Percentiles rank a stretch among this genome's conserved stretches.
phyloP scores from a whole-genome alignment of 2,329 filamentous ascomycete genomes.

The Xylariaceae sp. region DNA sequence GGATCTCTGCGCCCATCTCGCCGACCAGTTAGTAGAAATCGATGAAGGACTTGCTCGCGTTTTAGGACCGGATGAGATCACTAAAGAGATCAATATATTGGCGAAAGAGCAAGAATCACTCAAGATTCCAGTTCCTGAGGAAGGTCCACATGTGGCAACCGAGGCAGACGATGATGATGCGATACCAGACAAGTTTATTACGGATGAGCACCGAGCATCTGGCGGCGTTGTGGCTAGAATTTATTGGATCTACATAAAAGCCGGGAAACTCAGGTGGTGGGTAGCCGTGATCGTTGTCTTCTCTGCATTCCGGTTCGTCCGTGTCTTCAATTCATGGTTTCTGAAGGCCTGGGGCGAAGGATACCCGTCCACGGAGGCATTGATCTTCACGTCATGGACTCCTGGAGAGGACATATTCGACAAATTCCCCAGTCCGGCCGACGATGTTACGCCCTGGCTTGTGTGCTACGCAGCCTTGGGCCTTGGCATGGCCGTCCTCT shows the following conservation, averaged over 20 bases:
- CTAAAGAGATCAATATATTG: constrained; percentile 36
- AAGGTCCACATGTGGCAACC: constrained; percentile 27
- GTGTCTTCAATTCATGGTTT: constrained; percentile 70
- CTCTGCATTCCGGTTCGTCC: constrained; percentile 57
- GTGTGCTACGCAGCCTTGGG: constrained; percentile 65
- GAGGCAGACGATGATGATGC: constrained; percentile 46
- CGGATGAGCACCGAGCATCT: constrained; percentile 69
- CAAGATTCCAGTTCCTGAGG: constrained; percentile 28
- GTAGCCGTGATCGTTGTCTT: constrained; percentile 58
- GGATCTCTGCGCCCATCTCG: constrained; percentile 70
- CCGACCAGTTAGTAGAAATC: constrained; percentile 70
- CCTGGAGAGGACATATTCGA: constrained; percentile 37
- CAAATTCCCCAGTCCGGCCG: constrained; percentile 60
- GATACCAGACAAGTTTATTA: constrained; percentile 69
- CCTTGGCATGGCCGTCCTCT: constrained; percentile 54
- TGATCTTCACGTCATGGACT: neutral
- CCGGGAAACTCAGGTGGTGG: constrained; percentile 75
- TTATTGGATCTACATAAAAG: constrained; percentile 82
- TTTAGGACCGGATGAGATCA: constrained; percentile 44
- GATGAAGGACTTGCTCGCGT: constrained; percentile 54
- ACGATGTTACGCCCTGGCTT: constrained; percentile 71
- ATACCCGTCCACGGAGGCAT: constrained; percentile 45
- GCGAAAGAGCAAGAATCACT: constrained; percentile 26
- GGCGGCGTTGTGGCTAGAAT: constrained; percentile 72
- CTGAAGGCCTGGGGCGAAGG: constrained; percentile 84